Base-by-base conservation (phyloP, 805 yeast genomes). In the Candida ipomoeae region DNA sequence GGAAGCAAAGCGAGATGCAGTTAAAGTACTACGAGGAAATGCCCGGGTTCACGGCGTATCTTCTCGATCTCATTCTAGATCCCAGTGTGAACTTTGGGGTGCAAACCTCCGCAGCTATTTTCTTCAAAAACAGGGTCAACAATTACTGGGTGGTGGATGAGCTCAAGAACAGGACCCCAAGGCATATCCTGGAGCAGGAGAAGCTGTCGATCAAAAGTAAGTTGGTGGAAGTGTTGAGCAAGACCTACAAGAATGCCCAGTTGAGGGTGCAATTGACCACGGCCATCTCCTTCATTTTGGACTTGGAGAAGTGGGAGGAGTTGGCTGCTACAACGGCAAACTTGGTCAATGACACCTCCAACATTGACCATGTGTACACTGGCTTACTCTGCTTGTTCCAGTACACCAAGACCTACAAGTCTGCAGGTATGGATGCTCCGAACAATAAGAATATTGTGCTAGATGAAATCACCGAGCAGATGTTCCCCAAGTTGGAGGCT, bases 251-350 rank as follows among this genome's bases (percentile, higher is more conserved):
- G 49, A 66, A 62, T 51, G 57, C 56, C 33, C 68, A 63, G 54
- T 51, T 85, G 38, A 70, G 79, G 56, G 78, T 83, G 31, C 88
- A 83, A 62, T 66, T 85, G 45, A 67, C 83, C 15, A 79, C 80
- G 29, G 78, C 87, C 0, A 66, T 85, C 42, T 77, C 82, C 61
- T 73, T 70, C 40, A 81, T 85, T 8, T 63, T 85, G 52, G 66
- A 69, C 48, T 65, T 70, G 34, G 82, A 80, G 20, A 73, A 73
- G 50, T 74, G 78, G 78, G 71, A 68, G 17, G 73, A 68, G 69
- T 69, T 48, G 5, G 50, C 49, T 14, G 44, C 46, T 3, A 49
- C 55, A 20, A 55, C 55, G 5, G 40, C 42, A 11, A 48, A 52
- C 35, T 51, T 58, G 48, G 46, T 55, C 35, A 46, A 48, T 64